Base-by-base conservation (phyloP, 768 basidiomycete species). In the Rhodotorula diobovata region DNA sequence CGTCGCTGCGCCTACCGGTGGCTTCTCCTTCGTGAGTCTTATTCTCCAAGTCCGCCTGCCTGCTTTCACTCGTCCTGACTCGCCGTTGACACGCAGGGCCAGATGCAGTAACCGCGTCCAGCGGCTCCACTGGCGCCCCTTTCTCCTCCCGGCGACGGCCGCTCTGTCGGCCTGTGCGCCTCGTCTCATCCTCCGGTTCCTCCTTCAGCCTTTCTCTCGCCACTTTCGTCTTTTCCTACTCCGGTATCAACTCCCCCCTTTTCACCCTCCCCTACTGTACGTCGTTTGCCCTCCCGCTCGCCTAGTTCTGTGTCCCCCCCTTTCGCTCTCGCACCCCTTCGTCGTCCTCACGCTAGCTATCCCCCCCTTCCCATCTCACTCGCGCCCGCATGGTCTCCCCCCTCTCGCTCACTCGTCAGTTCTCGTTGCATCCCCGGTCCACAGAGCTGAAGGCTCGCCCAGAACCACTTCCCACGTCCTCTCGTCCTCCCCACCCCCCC, bases 1-100 rank as follows among this genome's bases (percentile, higher is more conserved):
- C 81, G 86, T 91, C 77, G 86, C 85, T 76, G 91, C 89, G 50
- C 94, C 95, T 70, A 90, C 92, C 80, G 94, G 95, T 72, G 95
- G 95, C 23, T 98, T 98, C 86, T 91, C 87, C 80, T 98, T 98
- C 79, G 92, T 72, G 57, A 32, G 69, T 70, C 23, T n/a, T 23
- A 32, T 20, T 11, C 34, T 34, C 16, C n/a, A 18, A 30, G 7
- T 41, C 30, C n/a, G n/a, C n/a, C n/a, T n/a, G n/a, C 21, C 6
- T 9, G 43, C 28, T 30, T 28, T 10, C 4, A 1, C 23, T 28
- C 48, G 23, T 6, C 25, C 48, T 50, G 25, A 50, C 34, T 4
- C 14, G 5, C 25, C 34, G 11, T 2, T 37, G 55, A 20, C 39
- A 14, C 23, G 4, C 53, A 62, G 65, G 61, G 65, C 66, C 48